Conservation (phyloP, 2,329 filamentous ascomycete genomes). For the Aspergillus sp. region DNA sequence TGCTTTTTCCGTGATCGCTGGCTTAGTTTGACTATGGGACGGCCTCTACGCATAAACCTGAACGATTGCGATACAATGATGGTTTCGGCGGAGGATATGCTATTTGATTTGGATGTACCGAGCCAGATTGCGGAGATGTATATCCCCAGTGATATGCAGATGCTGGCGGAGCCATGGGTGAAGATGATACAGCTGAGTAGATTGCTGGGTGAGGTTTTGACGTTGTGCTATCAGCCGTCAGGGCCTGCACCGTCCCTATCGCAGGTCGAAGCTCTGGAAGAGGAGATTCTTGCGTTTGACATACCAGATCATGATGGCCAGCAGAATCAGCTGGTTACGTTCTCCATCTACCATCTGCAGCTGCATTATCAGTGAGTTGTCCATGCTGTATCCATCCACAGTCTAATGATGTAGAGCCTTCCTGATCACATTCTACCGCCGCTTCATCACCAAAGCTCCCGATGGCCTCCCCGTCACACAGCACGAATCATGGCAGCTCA, state of each 20-base stretch:
- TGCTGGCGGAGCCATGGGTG: constrained; percentile 21
- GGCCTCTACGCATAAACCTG: constrained; percentile 36
- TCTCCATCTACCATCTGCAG: constrained; percentile 21
- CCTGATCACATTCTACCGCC: constrained; percentile 24
- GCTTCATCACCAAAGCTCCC: constrained; percentile 15
- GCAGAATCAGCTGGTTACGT: constrained; percentile 9
- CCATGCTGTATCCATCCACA: too few species aligned
- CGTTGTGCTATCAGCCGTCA: constrained; percentile 18
- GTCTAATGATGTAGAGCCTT: constrained; percentile 16
- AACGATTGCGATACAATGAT: constrained; percentile 33
- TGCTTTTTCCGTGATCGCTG: constrained; percentile 39
- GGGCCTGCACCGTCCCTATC: constrained; percentile 10
- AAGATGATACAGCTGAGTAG: constrained; percentile 20
- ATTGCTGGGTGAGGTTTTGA: constrained; percentile 19
- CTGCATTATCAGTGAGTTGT: constrained; percentile 26
- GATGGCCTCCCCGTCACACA: constrained; percentile 9
- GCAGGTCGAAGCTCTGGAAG: constrained; percentile 18
- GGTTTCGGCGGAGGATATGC: constrained; percentile 22
- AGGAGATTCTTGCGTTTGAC: constrained; percentile 10
- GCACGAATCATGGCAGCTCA: constrained; percentile 15
- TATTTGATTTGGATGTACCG: constrained; percentile 16
- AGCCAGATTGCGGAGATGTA: constrained; percentile 6
- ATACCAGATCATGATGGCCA: constrained; percentile 13
- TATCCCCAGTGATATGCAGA: constrained; percentile 16
- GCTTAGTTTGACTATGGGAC: constrained; percentile 35